Conservation (phyloP, 2,329 filamentous ascomycete genomes). For the Dothistroma septosporum region DNA sequence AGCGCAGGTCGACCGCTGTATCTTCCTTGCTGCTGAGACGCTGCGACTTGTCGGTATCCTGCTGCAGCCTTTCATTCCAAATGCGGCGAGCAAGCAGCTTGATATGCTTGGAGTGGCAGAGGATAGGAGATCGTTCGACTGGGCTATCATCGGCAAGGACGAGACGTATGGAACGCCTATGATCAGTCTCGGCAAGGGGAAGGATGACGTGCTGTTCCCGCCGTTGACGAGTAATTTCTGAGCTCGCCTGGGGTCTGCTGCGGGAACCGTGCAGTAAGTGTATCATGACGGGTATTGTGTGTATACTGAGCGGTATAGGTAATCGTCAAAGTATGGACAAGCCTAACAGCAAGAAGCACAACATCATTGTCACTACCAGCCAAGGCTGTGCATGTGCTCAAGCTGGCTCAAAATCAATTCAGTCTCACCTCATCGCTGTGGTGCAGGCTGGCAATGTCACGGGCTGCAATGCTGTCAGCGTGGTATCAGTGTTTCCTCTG, state of each 20-base stretch:
- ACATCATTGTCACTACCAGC: no score
- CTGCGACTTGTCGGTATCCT: conserved; percentile 77
- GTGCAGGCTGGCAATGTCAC: background rate
- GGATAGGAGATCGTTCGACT: conserved; percentile 58
- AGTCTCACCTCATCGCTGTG: background rate
- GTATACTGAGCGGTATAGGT: background rate
- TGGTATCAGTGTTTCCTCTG: background rate
- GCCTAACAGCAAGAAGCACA: no score
- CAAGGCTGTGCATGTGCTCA: background rate
- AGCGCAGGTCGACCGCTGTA: conserved; percentile 51
- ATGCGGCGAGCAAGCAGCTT: conserved; percentile 66
- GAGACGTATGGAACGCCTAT: conserved; percentile 59
- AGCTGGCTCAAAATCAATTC: background rate
- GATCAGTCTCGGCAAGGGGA: conserved; percentile 40
- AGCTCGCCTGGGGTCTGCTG: background rate
- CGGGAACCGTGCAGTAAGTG: background rate
- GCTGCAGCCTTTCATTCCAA: conserved; percentile 86
- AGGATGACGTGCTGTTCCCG: conserved; percentile 52
- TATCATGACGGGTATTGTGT: background rate
- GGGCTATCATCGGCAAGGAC: conserved; percentile 63
- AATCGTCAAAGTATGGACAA: no score
- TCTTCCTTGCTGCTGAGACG: conserved; percentile 71
- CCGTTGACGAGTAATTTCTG: conserved; percentile 34
- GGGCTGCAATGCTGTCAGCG: background rate
- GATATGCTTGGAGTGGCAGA: conserved; percentile 70